Base-by-base conservation (phyloP, 495 filamentous ascomycete species). In the Xylaria venustula region DNA sequence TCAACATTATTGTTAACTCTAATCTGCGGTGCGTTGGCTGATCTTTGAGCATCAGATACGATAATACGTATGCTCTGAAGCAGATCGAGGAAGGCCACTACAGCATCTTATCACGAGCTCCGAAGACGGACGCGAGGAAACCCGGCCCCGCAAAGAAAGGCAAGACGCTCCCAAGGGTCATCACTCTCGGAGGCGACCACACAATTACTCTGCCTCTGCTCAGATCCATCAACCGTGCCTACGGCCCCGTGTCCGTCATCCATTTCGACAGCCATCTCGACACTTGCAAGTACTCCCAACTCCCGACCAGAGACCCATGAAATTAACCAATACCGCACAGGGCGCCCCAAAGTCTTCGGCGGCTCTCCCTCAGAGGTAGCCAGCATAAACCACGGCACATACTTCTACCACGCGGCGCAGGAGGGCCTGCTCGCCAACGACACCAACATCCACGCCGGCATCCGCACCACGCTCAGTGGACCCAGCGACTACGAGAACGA, bases 221-320 rank as follows among this genome's bases (percentile, higher is more conserved):
- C 12, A 79, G 91, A 20, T 90, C 88, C 0, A 77, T 96, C 67
- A 85, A 91, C 67, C 85, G 88, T 50, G 85, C 90, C 40, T 89
- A 94, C 69, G 85, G 87, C 41, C 89, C 90, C 1, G 82, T 94
- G 2, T 87, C 91, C 1, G 91, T 95, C 15, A 83, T 96, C 53
- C 91, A 96, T 75, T 95, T 96, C 68, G 91, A 95, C 70, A 89
- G 75, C 44, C 88, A 91, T 67, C 80, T 90, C 1, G 91, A 96
- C 67, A 95, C 91, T 0, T 94, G 90, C 68, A 73, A 65, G 88
- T 81, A 0, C 77, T 80, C n/a, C 84, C 84, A 47, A 34, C 30
- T 11, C 9, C 41, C 26, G 14, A 20, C 26, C 17, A 7, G 2
- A 11, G 15, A 5, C 30, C 5, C 30, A 34, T 1, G 7, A 12